Evolutionary conservation across 441 rosid species (phyloP).

Genomic region (Pelargonium cotyledonis): DNA sequence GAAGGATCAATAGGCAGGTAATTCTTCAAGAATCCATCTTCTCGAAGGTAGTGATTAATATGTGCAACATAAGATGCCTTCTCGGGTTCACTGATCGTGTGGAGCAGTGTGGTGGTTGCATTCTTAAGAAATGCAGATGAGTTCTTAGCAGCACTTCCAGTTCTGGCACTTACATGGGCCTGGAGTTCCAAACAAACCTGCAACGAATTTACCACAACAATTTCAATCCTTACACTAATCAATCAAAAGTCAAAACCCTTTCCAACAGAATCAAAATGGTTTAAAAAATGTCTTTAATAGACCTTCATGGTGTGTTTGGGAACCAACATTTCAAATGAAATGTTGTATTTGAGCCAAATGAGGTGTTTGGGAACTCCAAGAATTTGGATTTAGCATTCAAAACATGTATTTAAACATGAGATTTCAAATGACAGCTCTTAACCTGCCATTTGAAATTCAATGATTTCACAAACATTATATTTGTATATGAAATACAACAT

Average conservation of each 20-base stretch:
- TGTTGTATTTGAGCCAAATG: no score
- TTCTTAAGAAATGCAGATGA: constrained; percentile 79
- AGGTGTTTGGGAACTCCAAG: no score
- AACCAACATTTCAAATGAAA: no score
- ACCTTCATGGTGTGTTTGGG: no score
- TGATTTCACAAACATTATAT: no score
- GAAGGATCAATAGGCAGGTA: constrained; percentile 80
- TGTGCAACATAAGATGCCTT: constrained; percentile 90
- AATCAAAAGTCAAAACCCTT: neutral
- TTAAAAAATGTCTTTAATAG: no score
- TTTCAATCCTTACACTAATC: constrained; percentile 11
- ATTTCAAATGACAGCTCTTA: no score
- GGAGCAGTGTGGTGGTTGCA: constrained; percentile 81
- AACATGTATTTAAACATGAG: neutral
- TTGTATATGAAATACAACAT: no score
- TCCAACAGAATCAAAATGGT: no score
- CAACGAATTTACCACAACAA: constrained; percentile 8
- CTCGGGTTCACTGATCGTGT: constrained; percentile 83
- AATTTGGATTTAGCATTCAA: constrained; percentile 8
- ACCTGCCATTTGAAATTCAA: no score
- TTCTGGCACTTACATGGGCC: constrained; percentile 49
- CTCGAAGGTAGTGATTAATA: constrained; percentile 69
- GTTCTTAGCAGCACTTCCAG: constrained; percentile 60
- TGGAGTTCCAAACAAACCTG: constrained; percentile 82
- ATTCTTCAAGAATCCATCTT: constrained; percentile 75